Percentiles rank a stretch among this genome's conserved stretches.
Evolutionary conservation across 148 eudicot species (phyloP).

Genomic region (Simmondsia chinensis): DNA sequence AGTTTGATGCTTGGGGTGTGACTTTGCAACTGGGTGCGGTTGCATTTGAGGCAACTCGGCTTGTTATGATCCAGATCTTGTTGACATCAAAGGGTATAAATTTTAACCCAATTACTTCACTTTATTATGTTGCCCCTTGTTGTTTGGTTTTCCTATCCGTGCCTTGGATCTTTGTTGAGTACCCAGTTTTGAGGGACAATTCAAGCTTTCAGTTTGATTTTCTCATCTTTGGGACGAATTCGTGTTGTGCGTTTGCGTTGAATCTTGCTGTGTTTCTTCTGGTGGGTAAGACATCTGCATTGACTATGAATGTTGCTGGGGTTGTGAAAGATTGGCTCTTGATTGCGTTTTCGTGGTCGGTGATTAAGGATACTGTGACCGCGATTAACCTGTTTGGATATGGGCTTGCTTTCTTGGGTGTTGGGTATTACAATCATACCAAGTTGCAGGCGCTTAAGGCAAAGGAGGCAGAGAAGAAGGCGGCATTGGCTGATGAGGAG

Average conservation of each 20-base stretch:
- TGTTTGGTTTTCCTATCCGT: conserved; percentile 48
- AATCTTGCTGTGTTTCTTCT: conserved; percentile 67
- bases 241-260: conserved; percentile 58
- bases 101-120: conserved; percentile 53
- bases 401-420: conserved; percentile 56
- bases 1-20: conserved; percentile 61
- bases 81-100: conserved; percentile 48
- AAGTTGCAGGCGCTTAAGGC: conserved; percentile 63
- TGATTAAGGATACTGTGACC: conserved; percentile 67
- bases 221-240: conserved; percentile 57
- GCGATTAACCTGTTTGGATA: conserved; percentile 56
- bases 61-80: conserved; percentile 56
- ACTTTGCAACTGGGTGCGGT: conserved; percentile 55
- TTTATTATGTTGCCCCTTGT: conserved; percentile 65
- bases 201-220: conserved; percentile 53
- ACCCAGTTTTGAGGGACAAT: conserved; percentile 33
- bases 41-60: conserved; percentile 56
- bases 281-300: conserved; percentile 63
- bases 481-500: conserved; percentile 37
- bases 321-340: conserved; percentile 76
- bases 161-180: conserved; percentile 64
- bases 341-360: conserved; percentile 76
- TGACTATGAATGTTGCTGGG: conserved; percentile 83
- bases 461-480: conserved; percentile 50
- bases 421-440: conserved; percentile 49